phyloP scores from a whole-genome alignment of 2,329 filamentous ascomycete species.

The Periconia macrospinosa region DNA sequence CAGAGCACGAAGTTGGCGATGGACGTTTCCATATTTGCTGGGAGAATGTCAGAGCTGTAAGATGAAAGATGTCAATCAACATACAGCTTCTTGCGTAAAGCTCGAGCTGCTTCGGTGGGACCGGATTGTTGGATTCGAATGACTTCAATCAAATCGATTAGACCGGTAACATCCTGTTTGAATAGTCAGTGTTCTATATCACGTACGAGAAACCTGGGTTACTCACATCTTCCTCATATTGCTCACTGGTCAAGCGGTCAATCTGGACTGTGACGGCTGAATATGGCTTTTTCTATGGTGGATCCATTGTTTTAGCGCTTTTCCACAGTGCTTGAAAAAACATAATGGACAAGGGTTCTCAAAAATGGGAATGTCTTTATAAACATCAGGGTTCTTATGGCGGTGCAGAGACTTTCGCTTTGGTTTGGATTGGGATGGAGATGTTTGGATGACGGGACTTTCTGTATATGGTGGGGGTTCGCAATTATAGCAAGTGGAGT shows the following conservation, averaged over 20 bases:
- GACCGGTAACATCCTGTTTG: constrained; percentile 69
- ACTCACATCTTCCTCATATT: constrained; percentile 74
- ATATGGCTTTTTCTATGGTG: constrained; percentile 68
- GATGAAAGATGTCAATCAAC: constrained; percentile 26
- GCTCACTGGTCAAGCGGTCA: constrained; percentile 85
- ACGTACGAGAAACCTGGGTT: background rate
- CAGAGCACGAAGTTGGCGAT: constrained; percentile 86
- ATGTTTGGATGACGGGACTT: background rate
- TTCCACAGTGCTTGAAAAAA: constrained; percentile 25
- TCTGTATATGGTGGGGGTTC: constrained; percentile 4
- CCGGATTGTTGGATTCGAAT: constrained; percentile 87
- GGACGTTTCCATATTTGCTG: constrained; percentile 91
- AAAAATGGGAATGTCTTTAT: constrained; percentile 28
- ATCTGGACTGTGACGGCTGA: constrained; percentile 92
- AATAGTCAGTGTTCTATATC: background rate
- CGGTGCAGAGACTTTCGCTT: constrained; percentile 22
- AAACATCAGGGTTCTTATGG: constrained; percentile 25
- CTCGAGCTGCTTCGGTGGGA: constrained; percentile 84
- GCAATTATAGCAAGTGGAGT: constrained; percentile 8
- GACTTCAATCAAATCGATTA: constrained; percentile 92
- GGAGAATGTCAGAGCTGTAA: constrained; percentile 14
- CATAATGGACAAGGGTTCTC: constrained; percentile 32
- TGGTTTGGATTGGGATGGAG: constrained; percentile 1
- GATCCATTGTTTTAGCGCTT: constrained; percentile 28
- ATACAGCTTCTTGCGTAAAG: constrained; percentile 90